Evolutionary conservation across 129 eudicot genomes (phyloP).

Genomic region (Helichrysum umbraculigerum): DNA sequence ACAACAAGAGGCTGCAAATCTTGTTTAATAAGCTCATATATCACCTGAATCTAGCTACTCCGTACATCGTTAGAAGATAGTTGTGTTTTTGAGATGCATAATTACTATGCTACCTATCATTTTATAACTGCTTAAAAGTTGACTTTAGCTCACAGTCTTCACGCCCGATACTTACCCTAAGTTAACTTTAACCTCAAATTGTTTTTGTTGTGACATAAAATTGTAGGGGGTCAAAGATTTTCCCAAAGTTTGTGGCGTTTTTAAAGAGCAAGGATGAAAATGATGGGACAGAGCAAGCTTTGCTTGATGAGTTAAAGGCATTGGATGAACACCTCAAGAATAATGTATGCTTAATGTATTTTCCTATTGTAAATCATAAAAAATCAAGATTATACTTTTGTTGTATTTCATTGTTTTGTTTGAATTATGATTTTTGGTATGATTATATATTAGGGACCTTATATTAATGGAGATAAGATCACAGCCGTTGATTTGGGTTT

Average conservation of each 20-base stretch:
- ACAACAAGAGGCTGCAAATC: background rate
- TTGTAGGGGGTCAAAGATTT: slow-evolving; percentile 70
- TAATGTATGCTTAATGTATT: slow-evolving; percentile 40
- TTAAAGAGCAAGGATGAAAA: slow-evolving; percentile 75
- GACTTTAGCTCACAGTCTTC: no score
- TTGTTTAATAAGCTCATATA: slow-evolving; percentile 4
- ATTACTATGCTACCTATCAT: no score
- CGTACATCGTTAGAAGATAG: no score
- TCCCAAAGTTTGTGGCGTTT: slow-evolving; percentile 63
- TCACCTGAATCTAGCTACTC: no score
- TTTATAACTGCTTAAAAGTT: no score
- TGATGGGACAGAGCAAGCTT: slow-evolving; percentile 77
- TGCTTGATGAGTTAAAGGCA: slow-evolving; percentile 74
- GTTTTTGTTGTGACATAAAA: background rate
- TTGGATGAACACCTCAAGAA: slow-evolving; percentile 75
- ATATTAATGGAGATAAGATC: slow-evolving; percentile 61
- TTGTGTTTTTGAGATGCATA: no score
- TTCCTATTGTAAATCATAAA: background rate
- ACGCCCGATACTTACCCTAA: background rate
- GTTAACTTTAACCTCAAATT: background rate
- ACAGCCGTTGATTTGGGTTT: slow-evolving; percentile 76
- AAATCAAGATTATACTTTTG: background rate
- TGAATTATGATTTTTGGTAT: slow-evolving; percentile 4
- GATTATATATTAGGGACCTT: slow-evolving; percentile 82
- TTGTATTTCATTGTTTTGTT: background rate